These are phyloP conservation scores for Elongisporangium senticosum DNA, from an alignment of 352 stramenopile genomes.

Conservation along the genomic window DNA sequence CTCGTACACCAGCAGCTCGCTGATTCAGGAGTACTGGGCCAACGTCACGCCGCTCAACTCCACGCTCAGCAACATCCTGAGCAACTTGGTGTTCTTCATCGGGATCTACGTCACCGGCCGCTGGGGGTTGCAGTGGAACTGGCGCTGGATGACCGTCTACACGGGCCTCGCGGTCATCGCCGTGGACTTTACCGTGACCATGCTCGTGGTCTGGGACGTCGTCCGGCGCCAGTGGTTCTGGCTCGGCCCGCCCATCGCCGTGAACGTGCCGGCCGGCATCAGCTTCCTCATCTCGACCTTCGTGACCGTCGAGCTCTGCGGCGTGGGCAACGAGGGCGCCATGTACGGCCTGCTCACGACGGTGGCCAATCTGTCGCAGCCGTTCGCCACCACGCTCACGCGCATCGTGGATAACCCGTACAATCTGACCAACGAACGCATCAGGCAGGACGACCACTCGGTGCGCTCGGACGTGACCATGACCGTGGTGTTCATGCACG, in stretches of 20 bases:
- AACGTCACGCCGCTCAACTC: constrained; percentile 24
- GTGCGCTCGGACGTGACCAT: constrained; percentile 5
- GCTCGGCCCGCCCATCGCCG: constrained; percentile 14
- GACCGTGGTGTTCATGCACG: constrained; percentile 10
- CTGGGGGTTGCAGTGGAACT: constrained; percentile 22
- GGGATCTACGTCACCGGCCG: constrained; percentile 27
- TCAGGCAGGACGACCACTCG: constrained; percentile 8
- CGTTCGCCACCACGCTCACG: not conserved
- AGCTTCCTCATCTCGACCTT: constrained; percentile 19
- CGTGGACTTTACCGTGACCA: constrained; percentile 4
- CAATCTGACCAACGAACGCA: constrained; percentile 8
- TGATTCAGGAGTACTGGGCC: constrained; percentile 21
- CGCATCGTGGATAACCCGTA: constrained; percentile 10
- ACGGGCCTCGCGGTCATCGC: constrained; percentile 6
- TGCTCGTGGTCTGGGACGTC: constrained; percentile 19
- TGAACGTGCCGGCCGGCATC: constrained; percentile 9
- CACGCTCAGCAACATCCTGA: constrained; percentile 23
- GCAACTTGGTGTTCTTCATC: constrained; percentile 23
- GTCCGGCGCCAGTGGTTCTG: constrained; percentile 17
- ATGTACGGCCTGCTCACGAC: not conserved
- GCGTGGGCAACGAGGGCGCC: not conserved
- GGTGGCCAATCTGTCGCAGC: not conserved
- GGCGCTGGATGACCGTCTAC: constrained; percentile 12
- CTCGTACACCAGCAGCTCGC: constrained; percentile 16
- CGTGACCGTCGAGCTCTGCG: not conserved